Evolutionary conservation across 139 green algal species (phyloP), one percentile per base, ranked within the genome.

Genomic region (Trebouxia sp.): DNA sequence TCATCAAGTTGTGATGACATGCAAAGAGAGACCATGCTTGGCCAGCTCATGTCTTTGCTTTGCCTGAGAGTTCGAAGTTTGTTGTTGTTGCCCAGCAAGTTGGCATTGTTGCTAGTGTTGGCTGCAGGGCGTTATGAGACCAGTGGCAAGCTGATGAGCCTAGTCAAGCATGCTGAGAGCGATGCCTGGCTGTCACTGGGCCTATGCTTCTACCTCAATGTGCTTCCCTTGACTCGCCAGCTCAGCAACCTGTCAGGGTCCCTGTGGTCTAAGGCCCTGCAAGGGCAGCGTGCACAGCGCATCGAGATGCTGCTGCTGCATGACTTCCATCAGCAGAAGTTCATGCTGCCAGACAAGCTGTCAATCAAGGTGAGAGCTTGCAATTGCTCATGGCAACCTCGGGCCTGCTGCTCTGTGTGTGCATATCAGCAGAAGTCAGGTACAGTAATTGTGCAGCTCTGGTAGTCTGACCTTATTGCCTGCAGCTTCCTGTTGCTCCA

Each of bases 251-350:
- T 98, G 37, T 91, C 86, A n/a, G 95, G 95, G 12, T 94, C 85
- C 79, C 79, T 94, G 26, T 98, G 95, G 95, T 86, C 76, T 70
- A 92, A 89, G 74, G 92, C 89, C 22, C 89, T 98, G 85, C 91
- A 95, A 82, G 91, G 93, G n/a, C 87, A 93, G 69, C 90, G 96
- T 24, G 96, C 97, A 24, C 92, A 97, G 89, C 94, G 97, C 82
- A 99, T 99, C 41, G 97, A 99, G 90, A 97, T 94, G 88, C 93
- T 99, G 70, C 92, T 99, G 81, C 92, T 98, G 79, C 97, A 99
- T 83, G 97, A 99, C 89, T 99, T 99, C 87, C 93, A 99, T 77
- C 76, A 70, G 4, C 91, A 94, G 80, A 99, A 99, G 87, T 98
- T 96, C 85, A 87, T 99, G 56, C 85, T 98, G 79, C 97, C 97